These are phyloP conservation scores for Pseudozyma sp. DNA, from an alignment of 1,284 basidiomycete species.

Conservation along the genomic window DNA sequence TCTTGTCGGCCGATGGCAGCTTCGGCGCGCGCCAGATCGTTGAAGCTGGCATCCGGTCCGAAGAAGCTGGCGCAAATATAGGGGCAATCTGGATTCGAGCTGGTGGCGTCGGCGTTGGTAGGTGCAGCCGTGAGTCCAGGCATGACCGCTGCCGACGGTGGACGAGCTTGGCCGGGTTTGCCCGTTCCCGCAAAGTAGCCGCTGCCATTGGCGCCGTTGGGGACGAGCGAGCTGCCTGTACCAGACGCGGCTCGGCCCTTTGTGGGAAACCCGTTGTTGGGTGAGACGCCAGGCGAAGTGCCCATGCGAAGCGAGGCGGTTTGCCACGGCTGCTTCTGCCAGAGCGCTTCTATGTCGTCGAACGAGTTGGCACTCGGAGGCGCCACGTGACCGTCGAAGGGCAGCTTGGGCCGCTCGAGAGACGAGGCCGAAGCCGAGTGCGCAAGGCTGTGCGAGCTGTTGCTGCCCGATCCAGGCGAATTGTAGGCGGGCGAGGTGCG, in stretches of 20 bases:
- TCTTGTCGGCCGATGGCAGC: constrained; percentile 45
- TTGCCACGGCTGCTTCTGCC: constrained; percentile 53
- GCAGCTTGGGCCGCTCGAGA: constrained; percentile 28
- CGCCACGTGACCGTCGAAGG: constrained; percentile 33
- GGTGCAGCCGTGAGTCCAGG: constrained; percentile 13
- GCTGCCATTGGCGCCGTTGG: constrained; percentile 4
- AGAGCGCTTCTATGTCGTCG: constrained; percentile 50
- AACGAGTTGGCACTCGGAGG: constrained; percentile 43
- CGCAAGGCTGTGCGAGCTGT: constrained; percentile 37
- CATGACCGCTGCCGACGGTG: constrained; percentile 2
- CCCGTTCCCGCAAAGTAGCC: constrained; percentile 11
- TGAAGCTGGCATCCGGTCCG: constrained; percentile 43
- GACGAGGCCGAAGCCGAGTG: constrained; percentile 37
- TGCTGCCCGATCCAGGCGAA: constrained; percentile 39
- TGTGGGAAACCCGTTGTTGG: constrained; percentile 11
- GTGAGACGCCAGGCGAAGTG: constrained; percentile 20
- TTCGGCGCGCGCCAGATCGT: constrained; percentile 41
- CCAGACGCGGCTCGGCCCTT: constrained; percentile 20
- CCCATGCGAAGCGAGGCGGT: constrained; percentile 46
- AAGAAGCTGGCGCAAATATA: constrained; percentile 44
- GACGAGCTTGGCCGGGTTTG: constrained; percentile 7
- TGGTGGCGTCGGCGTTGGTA: constrained; percentile 10
- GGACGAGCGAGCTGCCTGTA: constrained; percentile 2
- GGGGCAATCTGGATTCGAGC: constrained; percentile 31
- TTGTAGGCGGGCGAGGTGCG: constrained; percentile 41